A percentile compares a stretch with the other conserved stretches of the same genome.
phyloP scores from a whole-genome alignment of 2,329 filamentous ascomycete genomes.

The Cladophialophora yegresii region DNA sequence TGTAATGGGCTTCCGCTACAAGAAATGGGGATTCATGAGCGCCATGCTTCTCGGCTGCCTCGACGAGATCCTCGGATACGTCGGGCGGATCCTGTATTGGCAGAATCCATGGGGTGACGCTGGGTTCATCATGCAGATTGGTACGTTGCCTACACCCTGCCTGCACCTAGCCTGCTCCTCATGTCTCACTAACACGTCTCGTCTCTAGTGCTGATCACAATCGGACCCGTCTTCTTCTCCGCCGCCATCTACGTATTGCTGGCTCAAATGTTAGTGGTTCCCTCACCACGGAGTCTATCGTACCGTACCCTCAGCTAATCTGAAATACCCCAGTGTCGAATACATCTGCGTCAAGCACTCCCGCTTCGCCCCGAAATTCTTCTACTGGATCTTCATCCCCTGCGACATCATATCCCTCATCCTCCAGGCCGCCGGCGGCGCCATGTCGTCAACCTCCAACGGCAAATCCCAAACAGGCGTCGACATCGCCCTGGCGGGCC shows the following conservation, averaged over 20 bases:
- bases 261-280: conserved; percentile 41
- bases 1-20: conserved; percentile 43
- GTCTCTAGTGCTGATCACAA: conserved; percentile 59
- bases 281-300: conserved; percentile 31
- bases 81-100: conserved; percentile 60
- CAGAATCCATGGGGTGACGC: conserved; percentile 60
- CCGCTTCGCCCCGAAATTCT: conserved; percentile 43
- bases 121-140: conserved; percentile 68
- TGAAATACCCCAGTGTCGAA: conserved; percentile 37
- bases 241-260: conserved; percentile 69
- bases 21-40: conserved; percentile 48
- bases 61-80: conserved; percentile 64
- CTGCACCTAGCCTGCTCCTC: neutral
- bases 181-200: neutral
- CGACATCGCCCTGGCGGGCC: conserved; percentile 47
- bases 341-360: conserved; percentile 47
- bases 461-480: conserved; percentile 39
- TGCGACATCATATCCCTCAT: conserved; percentile 48
- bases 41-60: conserved; percentile 60
- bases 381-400: conserved; percentile 46
- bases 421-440: conserved; percentile 48
- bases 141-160: conserved; percentile 44
- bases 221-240: conserved; percentile 59
- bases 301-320: neutral
- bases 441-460: conserved; percentile 38